Base-by-base conservation (phyloP, 2,329 filamentous ascomycete genomes). In the Colletotrichum theobromicola region DNA sequence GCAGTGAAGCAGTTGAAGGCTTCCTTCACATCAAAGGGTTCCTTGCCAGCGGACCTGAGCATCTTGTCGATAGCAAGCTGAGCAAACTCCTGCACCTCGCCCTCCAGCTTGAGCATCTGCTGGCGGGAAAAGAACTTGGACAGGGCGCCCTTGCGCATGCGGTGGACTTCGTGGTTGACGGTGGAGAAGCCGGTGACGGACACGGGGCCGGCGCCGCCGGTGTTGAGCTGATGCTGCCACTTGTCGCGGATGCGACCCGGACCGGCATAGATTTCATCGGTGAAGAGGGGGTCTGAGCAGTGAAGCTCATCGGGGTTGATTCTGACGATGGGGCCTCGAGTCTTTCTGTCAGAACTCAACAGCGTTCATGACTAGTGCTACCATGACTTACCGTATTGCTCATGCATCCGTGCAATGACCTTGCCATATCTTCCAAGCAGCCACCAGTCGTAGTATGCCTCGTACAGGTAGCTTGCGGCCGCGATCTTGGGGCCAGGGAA, bases 221-320 rank as follows among this genome's bases (percentile, higher is more conserved):
- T 78, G 69, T 80, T 80, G 21, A 80, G 70, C 30, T 78, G 74
- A 57, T 80, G 79, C 63, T 78, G 76, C 77, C 76, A 78, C 67
- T 78, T 74, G 37, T 74, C 72, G 26, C 67, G 67, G 61, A 74
- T 55, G 62, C 72, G 72, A 9, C 72, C 72, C 24, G 67, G 61
- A 10, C 72, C 72, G 16, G 82, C 78, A 62, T 84, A 85, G 34
- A 85, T 82, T 68, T 85, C 83, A 34, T 85, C 83, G n/a, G 78
- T 77, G 66, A 85, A 85, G 66, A 75, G 64, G 0, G 80, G 79
- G 65, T 85, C 82, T 4, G 77, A 78, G 76, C 83, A 84, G 72
- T 85, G 84, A 8, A 85, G 80, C 72, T 85, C 84, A 13, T 83
- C 77, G 0, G 84, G 84, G 58, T 81, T 85, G 46, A 85, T 85